These are phyloP conservation scores for Udeniomyces megalosporus DNA, from an alignment of 768 basidiomycete species.

Conservation along the genomic window DNA sequence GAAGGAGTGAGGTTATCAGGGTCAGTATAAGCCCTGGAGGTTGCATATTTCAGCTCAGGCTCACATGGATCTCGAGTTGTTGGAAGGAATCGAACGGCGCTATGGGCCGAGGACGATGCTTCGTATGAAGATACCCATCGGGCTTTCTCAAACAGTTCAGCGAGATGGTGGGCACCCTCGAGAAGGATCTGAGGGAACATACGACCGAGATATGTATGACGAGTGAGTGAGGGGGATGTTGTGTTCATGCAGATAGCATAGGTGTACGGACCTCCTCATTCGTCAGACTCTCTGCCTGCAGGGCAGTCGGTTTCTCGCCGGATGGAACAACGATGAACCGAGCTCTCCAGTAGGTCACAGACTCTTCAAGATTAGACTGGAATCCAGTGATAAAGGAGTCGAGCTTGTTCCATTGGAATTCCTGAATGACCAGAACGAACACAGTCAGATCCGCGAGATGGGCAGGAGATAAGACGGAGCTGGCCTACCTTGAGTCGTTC, in stretches of 20 bases:
- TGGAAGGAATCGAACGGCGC: constrained; percentile 44
- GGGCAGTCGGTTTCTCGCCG: constrained; percentile 40
- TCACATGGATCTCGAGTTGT: constrained; percentile 62
- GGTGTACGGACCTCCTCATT: constrained; percentile 46
- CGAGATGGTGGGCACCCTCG: constrained; percentile 77
- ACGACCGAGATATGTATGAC: background rate
- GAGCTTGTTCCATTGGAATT: constrained; percentile 6
- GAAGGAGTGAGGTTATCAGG: background rate
- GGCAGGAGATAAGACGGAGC: background rate
- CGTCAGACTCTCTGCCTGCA: constrained; percentile 19
- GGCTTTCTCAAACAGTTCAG: constrained; percentile 68
- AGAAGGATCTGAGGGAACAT: constrained; percentile 39
- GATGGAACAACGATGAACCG: constrained; percentile 83
- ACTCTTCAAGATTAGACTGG: background rate
- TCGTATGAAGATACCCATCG: constrained; percentile 49
- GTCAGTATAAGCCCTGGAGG: too few species aligned
- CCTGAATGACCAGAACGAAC: too few species aligned
- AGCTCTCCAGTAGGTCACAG: constrained; percentile 9
- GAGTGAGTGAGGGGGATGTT: too few species aligned
- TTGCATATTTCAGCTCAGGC: too few species aligned
- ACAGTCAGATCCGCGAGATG: background rate
- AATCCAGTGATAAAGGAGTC: constrained; percentile 2
- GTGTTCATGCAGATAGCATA: too few species aligned
- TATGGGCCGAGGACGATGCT: constrained; percentile 37
- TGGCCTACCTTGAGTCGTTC: background rate